Evolutionary conservation across 257 asterid species (phyloP).

Genomic region (Leonotis leonurus): DNA sequence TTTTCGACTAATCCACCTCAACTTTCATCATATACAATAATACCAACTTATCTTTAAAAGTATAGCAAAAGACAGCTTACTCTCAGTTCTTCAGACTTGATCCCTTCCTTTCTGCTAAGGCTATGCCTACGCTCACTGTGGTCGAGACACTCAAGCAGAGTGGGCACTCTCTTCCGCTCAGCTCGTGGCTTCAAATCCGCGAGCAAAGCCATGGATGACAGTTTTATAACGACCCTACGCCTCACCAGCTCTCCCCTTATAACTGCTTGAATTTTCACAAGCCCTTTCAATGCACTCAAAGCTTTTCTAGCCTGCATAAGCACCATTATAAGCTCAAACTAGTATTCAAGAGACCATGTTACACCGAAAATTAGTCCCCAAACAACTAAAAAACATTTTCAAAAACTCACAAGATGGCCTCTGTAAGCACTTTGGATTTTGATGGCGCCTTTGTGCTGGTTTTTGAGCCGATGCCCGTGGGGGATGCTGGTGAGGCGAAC

Average conservation of each 20-base stretch:
- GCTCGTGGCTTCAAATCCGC: slow-evolving; percentile 19
- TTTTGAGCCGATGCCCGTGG: slow-evolving; percentile 15
- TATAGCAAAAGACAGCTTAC: slow-evolving; percentile 19
- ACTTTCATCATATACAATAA: too few relatives aligned
- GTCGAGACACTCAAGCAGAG: slow-evolving; percentile 32
- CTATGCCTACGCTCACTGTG: slow-evolving; percentile 36
- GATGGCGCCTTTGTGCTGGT: slow-evolving; percentile 35
- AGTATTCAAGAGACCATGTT: background rate
- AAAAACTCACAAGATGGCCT: slow-evolving; percentile 60
- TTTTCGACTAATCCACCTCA: background rate
- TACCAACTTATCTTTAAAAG: background rate
- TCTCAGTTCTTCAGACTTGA: slow-evolving; percentile 39
- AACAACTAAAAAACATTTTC: background rate
- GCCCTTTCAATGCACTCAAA: slow-evolving; percentile 63
- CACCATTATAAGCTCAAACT: too few relatives aligned
- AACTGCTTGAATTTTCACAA: slow-evolving; percentile 82
- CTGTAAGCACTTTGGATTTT: slow-evolving; percentile 68
- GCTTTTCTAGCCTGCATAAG: slow-evolving; percentile 68
- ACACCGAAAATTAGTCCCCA: too few relatives aligned
- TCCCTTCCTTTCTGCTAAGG: slow-evolving; percentile 25
- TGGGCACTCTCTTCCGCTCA: slow-evolving; percentile 31
- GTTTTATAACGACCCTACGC: slow-evolving; percentile 25
- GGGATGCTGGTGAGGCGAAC: slow-evolving; percentile 61
- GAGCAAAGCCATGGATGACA: too few relatives aligned
- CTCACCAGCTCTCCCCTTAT: slow-evolving; percentile 70